These are phyloP conservation scores for Ogataea glucozyma DNA, from an alignment of 805 yeast species.

Conservation along the genomic window DNA sequence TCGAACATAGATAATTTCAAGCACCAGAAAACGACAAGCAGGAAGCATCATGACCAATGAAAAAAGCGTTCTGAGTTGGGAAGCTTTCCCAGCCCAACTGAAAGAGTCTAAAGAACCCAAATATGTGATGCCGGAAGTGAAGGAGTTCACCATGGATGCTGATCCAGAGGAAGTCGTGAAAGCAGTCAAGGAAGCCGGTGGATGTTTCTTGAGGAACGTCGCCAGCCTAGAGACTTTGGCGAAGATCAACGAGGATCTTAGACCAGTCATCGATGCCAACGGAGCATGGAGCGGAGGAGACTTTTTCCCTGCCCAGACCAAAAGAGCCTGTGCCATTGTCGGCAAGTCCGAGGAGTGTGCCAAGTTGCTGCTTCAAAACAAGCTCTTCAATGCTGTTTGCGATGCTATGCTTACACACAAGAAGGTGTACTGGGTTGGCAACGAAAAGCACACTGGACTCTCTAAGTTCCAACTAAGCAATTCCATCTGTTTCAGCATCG, in stretches of 20 bases:
- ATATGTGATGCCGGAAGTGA: constrained; percentile 3
- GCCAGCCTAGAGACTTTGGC: constrained; percentile 13
- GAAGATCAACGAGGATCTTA: constrained; percentile 19
- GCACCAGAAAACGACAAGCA: neutral
- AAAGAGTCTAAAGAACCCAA: constrained; percentile 10
- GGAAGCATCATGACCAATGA: constrained; percentile 1
- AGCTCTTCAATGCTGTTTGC: constrained; percentile 7
- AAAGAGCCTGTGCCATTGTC: constrained; percentile 12
- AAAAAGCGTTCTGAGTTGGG: constrained; percentile 5
- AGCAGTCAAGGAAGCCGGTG: constrained; percentile 26
- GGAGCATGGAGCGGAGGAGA: constrained; percentile 11
- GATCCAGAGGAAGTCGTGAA: constrained; percentile 11
- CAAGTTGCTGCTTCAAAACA: constrained; percentile 9
- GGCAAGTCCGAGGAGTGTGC: constrained; percentile 8
- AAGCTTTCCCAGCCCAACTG: constrained; percentile 7
- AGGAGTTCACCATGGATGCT: constrained; percentile 8
- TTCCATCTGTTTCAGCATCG: constrained; percentile 27
- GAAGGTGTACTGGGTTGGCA: constrained; percentile 11
- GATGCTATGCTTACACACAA: constrained; percentile 14
- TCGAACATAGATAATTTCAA: neutral
- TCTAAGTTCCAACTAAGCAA: constrained; percentile 26
- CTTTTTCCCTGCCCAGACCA: constrained; percentile 10
- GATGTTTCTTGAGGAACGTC: constrained; percentile 26
- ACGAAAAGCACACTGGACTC: constrained; percentile 18
- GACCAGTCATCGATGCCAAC: constrained; percentile 25